A percentile compares a stretch with the other conserved stretches of the same genome.
Conservation (phyloP, 805 yeast genomes). For the Ogataea methanolica region DNA sequence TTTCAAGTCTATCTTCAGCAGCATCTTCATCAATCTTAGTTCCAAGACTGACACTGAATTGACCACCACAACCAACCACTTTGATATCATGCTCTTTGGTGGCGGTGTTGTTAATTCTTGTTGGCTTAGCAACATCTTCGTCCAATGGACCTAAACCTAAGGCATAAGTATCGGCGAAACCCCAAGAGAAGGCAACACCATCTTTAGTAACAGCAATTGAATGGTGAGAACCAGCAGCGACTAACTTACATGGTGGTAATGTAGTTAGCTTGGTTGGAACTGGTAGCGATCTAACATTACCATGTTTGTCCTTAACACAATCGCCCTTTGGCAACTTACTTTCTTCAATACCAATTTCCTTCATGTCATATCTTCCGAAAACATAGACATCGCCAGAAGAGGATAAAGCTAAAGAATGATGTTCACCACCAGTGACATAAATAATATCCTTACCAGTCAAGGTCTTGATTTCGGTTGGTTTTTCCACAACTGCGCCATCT, state of each 20-base stretch:
- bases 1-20: constrained; percentile 45
- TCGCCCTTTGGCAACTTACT: constrained; percentile 60
- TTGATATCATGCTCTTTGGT: constrained; percentile 72
- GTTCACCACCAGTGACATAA: constrained; percentile 87
- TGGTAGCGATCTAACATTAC: constrained; percentile 80
- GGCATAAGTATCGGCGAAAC: constrained; percentile 95
- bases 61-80: constrained; percentile 92
- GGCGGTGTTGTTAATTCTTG: constrained; percentile 91
- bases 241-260: constrained; percentile 50
- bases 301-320: constrained; percentile 74
- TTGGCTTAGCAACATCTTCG: constrained; percentile 81
- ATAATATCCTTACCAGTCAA: constrained; percentile 56
- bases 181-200: constrained; percentile 93
- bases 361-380: constrained; percentile 93
- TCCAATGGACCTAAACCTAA: constrained; percentile 87
- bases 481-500: constrained; percentile 77
- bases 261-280: constrained; percentile 65
- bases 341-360: constrained; percentile 77
- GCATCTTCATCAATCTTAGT: constrained; percentile 49
- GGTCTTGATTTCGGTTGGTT: constrained; percentile 69
- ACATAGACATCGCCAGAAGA: constrained; percentile 68
- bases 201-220: constrained; percentile 79
- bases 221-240: constrained; percentile 91
- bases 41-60: constrained; percentile 89
- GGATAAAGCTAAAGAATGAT: constrained; percentile 78